These are phyloP conservation scores for Metrosideros polymorpha DNA, from an alignment of 441 rosid genomes.

Conservation along the genomic window DNA sequence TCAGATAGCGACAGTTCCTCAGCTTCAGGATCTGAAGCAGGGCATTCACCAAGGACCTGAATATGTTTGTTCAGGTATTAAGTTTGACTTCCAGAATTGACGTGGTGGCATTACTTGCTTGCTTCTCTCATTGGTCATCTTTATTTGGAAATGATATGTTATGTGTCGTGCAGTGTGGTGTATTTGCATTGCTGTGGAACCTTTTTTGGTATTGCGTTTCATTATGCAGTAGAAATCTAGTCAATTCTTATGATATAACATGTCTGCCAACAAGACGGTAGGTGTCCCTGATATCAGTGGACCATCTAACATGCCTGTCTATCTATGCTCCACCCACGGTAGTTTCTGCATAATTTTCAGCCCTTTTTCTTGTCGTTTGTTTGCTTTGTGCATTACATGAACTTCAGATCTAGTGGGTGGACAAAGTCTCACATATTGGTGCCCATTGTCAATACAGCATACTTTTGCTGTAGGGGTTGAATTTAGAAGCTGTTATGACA, in stretches of 20 bases:
- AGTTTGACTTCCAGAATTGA: neutral
- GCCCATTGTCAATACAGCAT: neutral
- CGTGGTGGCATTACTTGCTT: neutral
- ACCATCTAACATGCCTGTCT: neutral
- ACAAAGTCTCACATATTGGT: neutral
- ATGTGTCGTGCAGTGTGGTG: neutral
- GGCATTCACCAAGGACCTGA: conserved; percentile 33
- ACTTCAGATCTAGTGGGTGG: neutral
- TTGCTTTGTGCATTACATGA: neutral
- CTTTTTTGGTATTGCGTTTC: neutral
- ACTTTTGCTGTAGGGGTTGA: neutral
- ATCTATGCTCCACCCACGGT: neutral
- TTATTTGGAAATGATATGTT: neutral
- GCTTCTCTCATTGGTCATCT: neutral
- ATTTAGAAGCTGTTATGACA: neutral
- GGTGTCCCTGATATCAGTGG: neutral
- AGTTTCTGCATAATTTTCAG: neutral
- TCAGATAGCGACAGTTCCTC: conserved; percentile 97
- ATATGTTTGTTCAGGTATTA: conserved; percentile 27
- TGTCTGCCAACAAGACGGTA: neutral
- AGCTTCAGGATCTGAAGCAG: conserved; percentile 79
- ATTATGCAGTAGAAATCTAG: neutral
- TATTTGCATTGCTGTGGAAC: neutral
- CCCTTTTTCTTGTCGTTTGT: neutral
- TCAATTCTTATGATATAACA: neutral